Evolutionary conservation across 1,284 basidiomycete species (phyloP).

Genomic region (Trichosporon sp.): DNA sequence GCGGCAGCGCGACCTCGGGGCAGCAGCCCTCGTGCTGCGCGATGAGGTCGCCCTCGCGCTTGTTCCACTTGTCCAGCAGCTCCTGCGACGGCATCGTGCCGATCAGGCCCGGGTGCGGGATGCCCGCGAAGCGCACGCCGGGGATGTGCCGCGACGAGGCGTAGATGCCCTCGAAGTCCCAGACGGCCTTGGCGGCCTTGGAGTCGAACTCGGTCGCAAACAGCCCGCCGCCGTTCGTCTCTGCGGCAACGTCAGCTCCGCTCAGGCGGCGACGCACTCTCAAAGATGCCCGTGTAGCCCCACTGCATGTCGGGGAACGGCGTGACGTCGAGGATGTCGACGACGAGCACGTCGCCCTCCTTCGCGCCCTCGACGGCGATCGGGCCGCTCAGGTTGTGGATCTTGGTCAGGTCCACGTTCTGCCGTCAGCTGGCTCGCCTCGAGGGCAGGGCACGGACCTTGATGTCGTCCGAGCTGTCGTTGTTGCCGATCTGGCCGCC

Average conservation of each 20-base stretch:
- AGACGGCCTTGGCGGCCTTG: conserved; percentile 69
- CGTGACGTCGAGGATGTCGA: conserved; percentile 51
- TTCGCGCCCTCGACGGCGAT: conserved; percentile 68
- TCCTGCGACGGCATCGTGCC: conserved; percentile 70
- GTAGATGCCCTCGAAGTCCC: conserved; percentile 68
- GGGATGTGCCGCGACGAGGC: conserved; percentile 69
- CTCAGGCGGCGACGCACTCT: conserved; percentile 7
- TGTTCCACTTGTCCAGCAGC: conserved; percentile 68
- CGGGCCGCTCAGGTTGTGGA: conserved; percentile 69
- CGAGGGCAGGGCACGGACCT: conserved; percentile 32
- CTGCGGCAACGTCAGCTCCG: background rate
- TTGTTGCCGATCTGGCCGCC: conserved; percentile 64
- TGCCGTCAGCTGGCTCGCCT: conserved; percentile 53
- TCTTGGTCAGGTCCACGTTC: conserved; percentile 14
- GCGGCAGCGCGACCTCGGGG: conserved; percentile 62
- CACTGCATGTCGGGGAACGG: conserved; percentile 74
- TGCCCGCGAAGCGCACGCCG: conserved; percentile 70
- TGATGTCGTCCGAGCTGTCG: conserved; percentile 53
- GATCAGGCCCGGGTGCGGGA: conserved; percentile 69
- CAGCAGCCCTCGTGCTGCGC: conserved; percentile 50
- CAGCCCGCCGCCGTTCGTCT: conserved; percentile 16
- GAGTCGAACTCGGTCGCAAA: conserved; percentile 39
- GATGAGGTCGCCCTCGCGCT: conserved; percentile 64
- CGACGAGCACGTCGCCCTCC: conserved; percentile 65
- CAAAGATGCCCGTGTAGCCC: conserved; percentile 63